A percentile compares a stretch with the other conserved stretches of the same genome.
Evolutionary conservation across 2,329 filamentous ascomycete species (phyloP).

Genomic region (Cyclaneusma minus): DNA sequence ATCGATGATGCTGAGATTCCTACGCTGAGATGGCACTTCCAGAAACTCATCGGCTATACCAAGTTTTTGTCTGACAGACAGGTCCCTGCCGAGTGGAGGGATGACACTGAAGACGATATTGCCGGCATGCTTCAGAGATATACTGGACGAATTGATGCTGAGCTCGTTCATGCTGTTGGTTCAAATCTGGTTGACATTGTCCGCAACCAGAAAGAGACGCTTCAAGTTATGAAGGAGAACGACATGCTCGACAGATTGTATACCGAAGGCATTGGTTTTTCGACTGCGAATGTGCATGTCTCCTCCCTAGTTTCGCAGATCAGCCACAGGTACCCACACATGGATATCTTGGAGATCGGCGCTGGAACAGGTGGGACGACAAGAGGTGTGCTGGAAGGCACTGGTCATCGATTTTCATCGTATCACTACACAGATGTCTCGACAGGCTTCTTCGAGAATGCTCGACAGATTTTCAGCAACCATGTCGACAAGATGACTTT

Average conservation of each 20-base stretch:
- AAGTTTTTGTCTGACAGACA: constrained; percentile 3
- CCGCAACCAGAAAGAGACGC: constrained; percentile 7
- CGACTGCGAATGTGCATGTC: constrained; percentile 1
- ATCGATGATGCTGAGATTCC: constrained; percentile 4
- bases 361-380: constrained; percentile 29
- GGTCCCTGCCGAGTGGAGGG: constrained; percentile 7
- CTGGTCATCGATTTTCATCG: constrained; percentile 18
- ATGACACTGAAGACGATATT: constrained; percentile 2
- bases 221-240: constrained; percentile 11
- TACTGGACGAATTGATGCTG: constrained; percentile 3
- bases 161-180: constrained; percentile 2
- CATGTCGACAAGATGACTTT: constrained; percentile 9
- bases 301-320: constrained; percentile 6
- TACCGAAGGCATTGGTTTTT: constrained; percentile 7
- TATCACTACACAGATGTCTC: constrained; percentile 32
- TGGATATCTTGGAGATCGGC: constrained; percentile 23
- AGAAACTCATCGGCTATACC: constrained; percentile 3
- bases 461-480: constrained; percentile 13
- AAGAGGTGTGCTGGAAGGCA: constrained; percentile 16
- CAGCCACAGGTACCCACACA: constrained; percentile 18
- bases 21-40: constrained; percentile 4
- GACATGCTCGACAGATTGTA: constrained; percentile 10
- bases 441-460: constrained; percentile 23
- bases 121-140: background rate
- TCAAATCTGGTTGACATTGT: constrained; percentile 7